phyloP scores from a whole-genome alignment of 2,329 filamentous ascomycete species.

The Aspergillus ibericus region DNA sequence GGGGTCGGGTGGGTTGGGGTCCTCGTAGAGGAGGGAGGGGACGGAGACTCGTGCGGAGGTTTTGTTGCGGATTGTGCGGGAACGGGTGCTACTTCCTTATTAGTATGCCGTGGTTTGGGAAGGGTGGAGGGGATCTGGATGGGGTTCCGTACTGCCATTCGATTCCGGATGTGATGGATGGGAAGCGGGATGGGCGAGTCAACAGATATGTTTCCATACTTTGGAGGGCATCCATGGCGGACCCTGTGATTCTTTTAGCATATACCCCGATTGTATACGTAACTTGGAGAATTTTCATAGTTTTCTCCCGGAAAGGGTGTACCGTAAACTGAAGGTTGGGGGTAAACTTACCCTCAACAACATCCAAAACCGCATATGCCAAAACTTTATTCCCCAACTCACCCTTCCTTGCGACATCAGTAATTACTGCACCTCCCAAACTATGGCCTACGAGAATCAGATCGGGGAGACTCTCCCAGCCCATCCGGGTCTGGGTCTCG shows the following conservation, averaged over 20 bases:
- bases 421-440: constrained; percentile 87
- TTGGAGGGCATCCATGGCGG: constrained; percentile 88
- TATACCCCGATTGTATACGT: too few species aligned
- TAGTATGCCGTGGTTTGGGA: not conserved
- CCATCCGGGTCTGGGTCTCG: constrained; percentile 66
- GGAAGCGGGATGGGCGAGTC: constrained; percentile 75
- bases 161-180: constrained; percentile 74
- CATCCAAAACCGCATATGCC: constrained; percentile 87
- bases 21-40: constrained; percentile 68
- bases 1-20: constrained; percentile 34
- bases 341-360: constrained; percentile 68
- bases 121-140: not conserved
- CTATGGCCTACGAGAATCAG: constrained; percentile 87
- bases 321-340: not conserved
- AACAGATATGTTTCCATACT: constrained; percentile 92
- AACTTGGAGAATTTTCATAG: too few species aligned
- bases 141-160: constrained; percentile 71
- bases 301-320: not conserved
- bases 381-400: constrained; percentile 68
- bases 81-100: constrained; percentile 59
- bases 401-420: constrained; percentile 71
- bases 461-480: constrained; percentile 71
- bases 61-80: constrained; percentile 79
- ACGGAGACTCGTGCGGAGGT: constrained; percentile 85
- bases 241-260: constrained; percentile 51